phyloP scores from a whole-genome alignment of 192 early-diverging fungal genomes.

The Lobulomyces angularis region DNA sequence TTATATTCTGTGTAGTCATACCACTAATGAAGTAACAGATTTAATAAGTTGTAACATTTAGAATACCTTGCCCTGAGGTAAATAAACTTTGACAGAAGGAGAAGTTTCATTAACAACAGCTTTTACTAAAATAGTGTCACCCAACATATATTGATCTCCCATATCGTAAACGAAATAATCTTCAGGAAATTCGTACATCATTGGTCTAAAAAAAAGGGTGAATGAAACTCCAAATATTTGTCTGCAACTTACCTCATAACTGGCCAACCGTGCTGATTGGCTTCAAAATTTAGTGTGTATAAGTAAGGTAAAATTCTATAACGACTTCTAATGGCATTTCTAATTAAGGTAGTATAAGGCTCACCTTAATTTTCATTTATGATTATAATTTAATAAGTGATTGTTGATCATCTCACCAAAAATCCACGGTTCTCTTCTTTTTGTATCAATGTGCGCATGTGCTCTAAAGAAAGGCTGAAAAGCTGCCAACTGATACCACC shows the following conservation, averaged over 20 bases:
- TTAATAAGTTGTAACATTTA: conserved; percentile 11
- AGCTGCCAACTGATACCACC: conserved; percentile 96
- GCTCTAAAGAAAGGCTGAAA: conserved; percentile 97
- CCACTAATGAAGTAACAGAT: not conserved
- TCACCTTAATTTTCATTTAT: too few relatives aligned
- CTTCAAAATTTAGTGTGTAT: conserved; percentile 84
- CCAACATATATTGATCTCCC: conserved; percentile 86
- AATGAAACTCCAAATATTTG: conserved; percentile 2
- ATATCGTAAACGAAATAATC: conserved; percentile 65
- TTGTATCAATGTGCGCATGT: conserved; percentile 95
- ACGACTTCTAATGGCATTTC: conserved; percentile 64
- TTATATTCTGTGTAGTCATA: too few relatives aligned
- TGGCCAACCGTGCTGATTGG: conserved; percentile 59
- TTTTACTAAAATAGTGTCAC: conserved; percentile 61
- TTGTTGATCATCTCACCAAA: too few relatives aligned
- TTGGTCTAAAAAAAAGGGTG: conserved; percentile 39
- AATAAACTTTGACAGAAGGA: conserved; percentile 48
- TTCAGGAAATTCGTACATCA: conserved; percentile 79
- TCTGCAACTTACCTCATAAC: conserved; percentile 40
- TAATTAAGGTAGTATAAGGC: conserved; percentile 63
- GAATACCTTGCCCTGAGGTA: conserved; percentile 60
- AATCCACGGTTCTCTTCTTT: conserved; percentile 93
- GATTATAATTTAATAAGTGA: too few relatives aligned
- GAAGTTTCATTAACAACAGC: conserved; percentile 50
- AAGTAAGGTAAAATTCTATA: conserved; percentile 83